phyloP scores from a whole-genome alignment of 345 rosid genomes.

The Camelina hispida region DNA sequence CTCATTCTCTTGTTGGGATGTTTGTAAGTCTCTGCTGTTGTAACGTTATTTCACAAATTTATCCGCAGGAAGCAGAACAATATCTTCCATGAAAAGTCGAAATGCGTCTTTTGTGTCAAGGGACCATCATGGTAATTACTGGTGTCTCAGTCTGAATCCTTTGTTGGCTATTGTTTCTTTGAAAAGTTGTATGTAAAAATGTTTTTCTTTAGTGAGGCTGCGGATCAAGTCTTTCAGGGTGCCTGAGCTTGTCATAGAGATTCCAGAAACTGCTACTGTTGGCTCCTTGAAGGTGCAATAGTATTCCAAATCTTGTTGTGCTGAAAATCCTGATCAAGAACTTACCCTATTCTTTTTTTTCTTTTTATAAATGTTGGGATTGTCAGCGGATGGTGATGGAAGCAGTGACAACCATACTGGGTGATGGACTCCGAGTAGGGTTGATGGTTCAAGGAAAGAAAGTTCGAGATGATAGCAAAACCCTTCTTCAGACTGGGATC shows the following conservation, averaged over 20 bases:
- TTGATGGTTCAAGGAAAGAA: slow-evolving; percentile 85
- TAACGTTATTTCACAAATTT: slow-evolving; percentile 49
- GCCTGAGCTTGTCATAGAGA: slow-evolving; percentile 86
- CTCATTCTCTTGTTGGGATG: slow-evolving; percentile 16
- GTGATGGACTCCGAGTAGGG: slow-evolving; percentile 77
- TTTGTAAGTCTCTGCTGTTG: slow-evolving; percentile 48
- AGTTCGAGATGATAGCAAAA: slow-evolving; percentile 84
- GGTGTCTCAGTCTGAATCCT: slow-evolving; percentile 2
- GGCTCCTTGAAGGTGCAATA: slow-evolving; percentile 83
- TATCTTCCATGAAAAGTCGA: slow-evolving; percentile 52
- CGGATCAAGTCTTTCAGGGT: slow-evolving; percentile 90
- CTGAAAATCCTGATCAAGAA: slow-evolving; percentile 1
- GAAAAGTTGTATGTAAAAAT: slow-evolving; percentile 23
- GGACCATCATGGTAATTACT: slow-evolving; percentile 31
- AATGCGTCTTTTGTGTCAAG: slow-evolving; percentile 43
- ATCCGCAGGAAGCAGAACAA: slow-evolving; percentile 29
- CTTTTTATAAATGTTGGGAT: slow-evolving; percentile 13
- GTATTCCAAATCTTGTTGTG: background rate
- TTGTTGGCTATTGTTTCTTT: background rate
- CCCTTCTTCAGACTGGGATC: slow-evolving; percentile 82
- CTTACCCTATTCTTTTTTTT: slow-evolving; percentile 6
- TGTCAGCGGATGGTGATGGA: slow-evolving; percentile 88
- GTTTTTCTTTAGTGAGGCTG: slow-evolving; percentile 65
- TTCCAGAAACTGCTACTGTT: slow-evolving; percentile 88
- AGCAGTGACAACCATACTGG: slow-evolving; percentile 76